These are phyloP conservation scores for Geosmithia morbida DNA, from an alignment of 2,329 filamentous ascomycete genomes.

Conservation along the genomic window DNA sequence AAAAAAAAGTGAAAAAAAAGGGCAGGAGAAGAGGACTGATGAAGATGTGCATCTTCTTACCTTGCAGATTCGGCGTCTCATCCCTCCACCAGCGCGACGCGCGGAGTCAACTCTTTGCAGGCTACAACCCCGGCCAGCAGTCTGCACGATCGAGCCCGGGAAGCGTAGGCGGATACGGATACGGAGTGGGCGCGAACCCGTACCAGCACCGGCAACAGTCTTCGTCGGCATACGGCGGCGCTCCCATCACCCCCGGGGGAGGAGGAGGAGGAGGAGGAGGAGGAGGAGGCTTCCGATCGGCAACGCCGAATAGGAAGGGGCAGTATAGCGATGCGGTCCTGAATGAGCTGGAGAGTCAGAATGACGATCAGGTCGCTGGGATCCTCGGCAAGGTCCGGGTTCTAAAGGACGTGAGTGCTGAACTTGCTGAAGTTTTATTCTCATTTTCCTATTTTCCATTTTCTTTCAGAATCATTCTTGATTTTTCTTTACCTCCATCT, in stretches of 20 bases:
- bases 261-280: conserved; percentile 19
- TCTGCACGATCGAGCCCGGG: conserved; percentile 24
- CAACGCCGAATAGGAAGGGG: conserved; percentile 64
- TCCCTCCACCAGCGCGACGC: conserved; percentile 61
- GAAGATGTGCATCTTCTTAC: not conserved
- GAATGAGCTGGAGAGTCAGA: conserved; percentile 89
- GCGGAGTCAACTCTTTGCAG: conserved; percentile 60
- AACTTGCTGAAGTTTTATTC: too few species aligned
- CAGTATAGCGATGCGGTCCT: conserved; percentile 89
- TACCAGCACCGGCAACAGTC: conserved; percentile 5
- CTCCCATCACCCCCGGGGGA: conserved; percentile 10
- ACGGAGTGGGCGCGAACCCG: conserved; percentile 9
- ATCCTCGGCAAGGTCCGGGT: conserved; percentile 81
- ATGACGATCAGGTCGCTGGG: conserved; percentile 79
- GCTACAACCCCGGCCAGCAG: conserved; percentile 44
- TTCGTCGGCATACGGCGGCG: not conserved
- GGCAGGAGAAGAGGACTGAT: not conserved
- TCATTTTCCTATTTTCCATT: too few species aligned
- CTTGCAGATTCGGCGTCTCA: conserved; percentile 56
- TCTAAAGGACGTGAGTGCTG: conserved; percentile 72
- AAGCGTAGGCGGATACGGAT: too few species aligned
- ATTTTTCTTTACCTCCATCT: too few species aligned
- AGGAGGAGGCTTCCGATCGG: conserved; percentile 51
- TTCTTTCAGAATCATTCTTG: too few species aligned
- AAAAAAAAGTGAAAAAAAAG: not conserved